Evolutionary conservation across 306 rosid genomes (phyloP).

Genomic region (Begonia fuchsioides): DNA sequence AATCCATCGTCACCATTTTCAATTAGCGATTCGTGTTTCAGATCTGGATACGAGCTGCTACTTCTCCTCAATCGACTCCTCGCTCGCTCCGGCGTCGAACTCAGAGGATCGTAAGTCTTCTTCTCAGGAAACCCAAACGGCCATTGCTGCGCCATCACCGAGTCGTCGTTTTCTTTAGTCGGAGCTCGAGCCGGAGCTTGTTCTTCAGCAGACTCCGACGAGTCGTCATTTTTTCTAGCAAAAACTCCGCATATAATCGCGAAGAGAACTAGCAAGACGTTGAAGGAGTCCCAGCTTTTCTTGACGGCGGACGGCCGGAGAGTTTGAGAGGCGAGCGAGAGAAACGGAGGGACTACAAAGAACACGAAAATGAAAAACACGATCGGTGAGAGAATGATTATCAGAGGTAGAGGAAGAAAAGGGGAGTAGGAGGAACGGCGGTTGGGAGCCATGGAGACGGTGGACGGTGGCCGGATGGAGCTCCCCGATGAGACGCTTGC

Average conservation of each 20-base stretch:
- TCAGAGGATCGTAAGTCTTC: slow-evolving; percentile 8
- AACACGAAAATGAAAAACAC: slow-evolving; percentile 29
- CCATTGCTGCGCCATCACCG: slow-evolving; percentile 15
- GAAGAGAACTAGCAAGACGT: slow-evolving; percentile 44
- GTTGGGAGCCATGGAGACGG: slow-evolving; percentile 40
- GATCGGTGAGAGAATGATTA: slow-evolving; percentile 56
- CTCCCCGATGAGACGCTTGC: no score
- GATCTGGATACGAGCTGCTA: slow-evolving; percentile 87
- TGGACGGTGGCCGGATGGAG: not conserved
- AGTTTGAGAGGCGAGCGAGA: slow-evolving; percentile 33
- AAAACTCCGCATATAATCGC: slow-evolving; percentile 62
- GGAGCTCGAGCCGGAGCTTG: slow-evolving; percentile 13
- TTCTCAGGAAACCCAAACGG: slow-evolving; percentile 34
- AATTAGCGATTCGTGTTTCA: slow-evolving; percentile 40
- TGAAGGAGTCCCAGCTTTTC: slow-evolving; percentile 69
- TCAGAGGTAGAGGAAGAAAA: slow-evolving; percentile 39
- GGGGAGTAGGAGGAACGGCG: slow-evolving; percentile 32
- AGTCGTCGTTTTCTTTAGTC: not conserved
- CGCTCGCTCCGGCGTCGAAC: slow-evolving; percentile 8
- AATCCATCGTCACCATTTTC: slow-evolving; percentile 21
- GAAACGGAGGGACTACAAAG: slow-evolving; percentile 40
- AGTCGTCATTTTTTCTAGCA: slow-evolving; percentile 31
- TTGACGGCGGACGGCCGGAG: slow-evolving; percentile 42
- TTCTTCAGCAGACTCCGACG: no score
- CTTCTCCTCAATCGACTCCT: slow-evolving; percentile 34